phyloP scores from a whole-genome alignment of 2,329 filamentous ascomycete genomes.

The Apiospora sp. region DNA sequence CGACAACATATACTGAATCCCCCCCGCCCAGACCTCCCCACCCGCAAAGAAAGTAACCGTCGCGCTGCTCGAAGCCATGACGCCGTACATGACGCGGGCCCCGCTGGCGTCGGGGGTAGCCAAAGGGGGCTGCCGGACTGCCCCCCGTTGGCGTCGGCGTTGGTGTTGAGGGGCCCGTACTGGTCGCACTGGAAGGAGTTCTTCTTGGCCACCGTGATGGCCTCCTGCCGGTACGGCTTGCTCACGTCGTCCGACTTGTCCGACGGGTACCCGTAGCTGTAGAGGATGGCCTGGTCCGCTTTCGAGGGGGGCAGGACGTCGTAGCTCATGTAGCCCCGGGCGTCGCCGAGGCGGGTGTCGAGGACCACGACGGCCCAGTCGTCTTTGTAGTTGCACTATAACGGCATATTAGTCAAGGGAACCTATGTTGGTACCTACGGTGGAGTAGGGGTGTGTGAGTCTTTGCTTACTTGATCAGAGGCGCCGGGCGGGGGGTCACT shows the following conservation, averaged over 20 bases:
- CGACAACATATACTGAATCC: slow-evolving; percentile 23
- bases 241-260: slow-evolving; percentile 27
- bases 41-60: slow-evolving; percentile 29
- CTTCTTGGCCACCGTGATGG: slow-evolving; percentile 27
- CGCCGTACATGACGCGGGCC: slow-evolving; percentile 26
- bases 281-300: slow-evolving; percentile 31
- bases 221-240: slow-evolving; percentile 30
- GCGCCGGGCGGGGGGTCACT: slow-evolving; percentile 24
- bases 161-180: slow-evolving; percentile 29
- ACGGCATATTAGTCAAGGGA: not conserved
- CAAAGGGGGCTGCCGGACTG: slow-evolving; percentile 30
- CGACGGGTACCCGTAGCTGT: slow-evolving; percentile 32
- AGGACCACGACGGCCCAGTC: slow-evolving; percentile 42
- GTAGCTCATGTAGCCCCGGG: slow-evolving; percentile 38
- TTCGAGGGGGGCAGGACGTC: slow-evolving; percentile 26
- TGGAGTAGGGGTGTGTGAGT: not conserved
- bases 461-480: not conserved
- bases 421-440: too few species aligned
- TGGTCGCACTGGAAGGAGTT: slow-evolving; percentile 25
- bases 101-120: slow-evolving; percentile 10
- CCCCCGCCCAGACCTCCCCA: slow-evolving; percentile 28
- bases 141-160: slow-evolving; percentile 30
- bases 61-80: slow-evolving; percentile 28
- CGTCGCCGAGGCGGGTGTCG: slow-evolving; percentile 36
- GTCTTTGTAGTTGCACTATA: slow-evolving; percentile 32